Percentiles rank a stretch among this genome's conserved stretches.
Evolutionary conservation across 352 stramenopile genomes (phyloP).

Genomic region (Phytophthora constricta): DNA sequence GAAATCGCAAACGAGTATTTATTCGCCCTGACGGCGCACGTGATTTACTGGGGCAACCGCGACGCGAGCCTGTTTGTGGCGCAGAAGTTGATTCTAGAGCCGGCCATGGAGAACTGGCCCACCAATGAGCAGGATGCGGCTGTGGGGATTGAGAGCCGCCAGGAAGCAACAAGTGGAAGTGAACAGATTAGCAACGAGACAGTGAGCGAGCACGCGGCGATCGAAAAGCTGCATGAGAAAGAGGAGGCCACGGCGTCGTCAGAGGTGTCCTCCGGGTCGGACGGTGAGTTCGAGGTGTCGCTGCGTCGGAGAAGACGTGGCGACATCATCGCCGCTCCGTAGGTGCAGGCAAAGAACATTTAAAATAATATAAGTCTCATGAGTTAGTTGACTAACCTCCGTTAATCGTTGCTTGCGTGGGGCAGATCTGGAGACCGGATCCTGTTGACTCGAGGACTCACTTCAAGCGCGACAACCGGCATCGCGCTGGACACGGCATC

Average conservation of each 20-base stretch:
- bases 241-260: conserved; percentile 48
- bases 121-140: conserved; percentile 12
- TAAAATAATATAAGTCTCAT: conserved; percentile 4
- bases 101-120: conserved; percentile 43
- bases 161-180: not conserved
- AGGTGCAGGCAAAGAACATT: not conserved
- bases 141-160: not conserved
- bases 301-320: conserved; percentile 21
- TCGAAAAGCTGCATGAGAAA: conserved; percentile 32
- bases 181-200: conserved; percentile 14
- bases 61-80: conserved; percentile 93
- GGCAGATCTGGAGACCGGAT: too few relatives aligned
- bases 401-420: too few relatives aligned
- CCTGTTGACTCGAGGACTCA: too few relatives aligned
- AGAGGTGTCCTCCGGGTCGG: conserved; percentile 42
- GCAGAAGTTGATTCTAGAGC: conserved; percentile 86
- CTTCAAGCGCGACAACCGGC: not conserved
- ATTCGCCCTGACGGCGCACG: conserved; percentile 91
- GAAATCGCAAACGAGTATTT: conserved; percentile 95
- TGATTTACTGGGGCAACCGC: conserved; percentile 93
- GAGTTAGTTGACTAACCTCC: not conserved
- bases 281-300: conserved; percentile 22
- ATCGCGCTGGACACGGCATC: not conserved
- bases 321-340: conserved; percentile 2
- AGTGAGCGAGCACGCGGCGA: conserved; percentile 7